phyloP scores from a whole-genome alignment of 83 land plant species.

The Isoetes engelmannii region DNA sequence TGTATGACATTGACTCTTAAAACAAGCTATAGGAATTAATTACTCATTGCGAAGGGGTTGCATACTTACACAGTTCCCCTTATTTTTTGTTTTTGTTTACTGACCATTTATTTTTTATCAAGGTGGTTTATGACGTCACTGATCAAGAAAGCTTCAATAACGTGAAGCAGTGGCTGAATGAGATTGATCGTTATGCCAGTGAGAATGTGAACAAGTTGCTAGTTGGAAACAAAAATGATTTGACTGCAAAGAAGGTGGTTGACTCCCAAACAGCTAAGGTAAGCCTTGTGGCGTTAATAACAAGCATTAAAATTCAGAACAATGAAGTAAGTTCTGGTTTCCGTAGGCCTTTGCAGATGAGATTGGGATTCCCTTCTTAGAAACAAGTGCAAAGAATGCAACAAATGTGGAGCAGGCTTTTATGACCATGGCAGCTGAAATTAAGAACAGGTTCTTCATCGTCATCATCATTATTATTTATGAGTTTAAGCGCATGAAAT shows the following conservation, averaged over 20 bases:
- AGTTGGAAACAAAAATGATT: conserved; percentile 70
- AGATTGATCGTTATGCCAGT: conserved; percentile 77
- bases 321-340: not conserved
- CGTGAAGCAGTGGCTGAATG: conserved; percentile 74
- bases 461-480: not conserved
- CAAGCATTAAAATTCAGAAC: not conserved
- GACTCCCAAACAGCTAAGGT: conserved; percentile 57
- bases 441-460: conserved; percentile 22
- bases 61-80: too few species aligned
- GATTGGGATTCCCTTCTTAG: conserved; percentile 34
- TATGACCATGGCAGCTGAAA: conserved; percentile 32
- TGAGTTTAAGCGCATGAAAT: too few species aligned
- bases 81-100: conserved; percentile 1
- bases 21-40: too few species aligned
- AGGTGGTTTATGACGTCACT: conserved; percentile 83
- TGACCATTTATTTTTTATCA: conserved; percentile 3
- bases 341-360: conserved; percentile 52
- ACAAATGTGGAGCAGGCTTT: conserved; percentile 29
- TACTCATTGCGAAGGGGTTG: too few species aligned
- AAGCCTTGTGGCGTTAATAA: not conserved
- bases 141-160: conserved; percentile 72
- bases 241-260: conserved; percentile 54
- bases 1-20: conserved; percentile 25
- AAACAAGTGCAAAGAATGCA: conserved; percentile 34
- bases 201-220: conserved; percentile 70